Evolutionary conservation across 495 filamentous ascomycete genomes (phyloP), one percentile per base, ranked within the genome.

Genomic region (Penicillium flavigenum): DNA sequence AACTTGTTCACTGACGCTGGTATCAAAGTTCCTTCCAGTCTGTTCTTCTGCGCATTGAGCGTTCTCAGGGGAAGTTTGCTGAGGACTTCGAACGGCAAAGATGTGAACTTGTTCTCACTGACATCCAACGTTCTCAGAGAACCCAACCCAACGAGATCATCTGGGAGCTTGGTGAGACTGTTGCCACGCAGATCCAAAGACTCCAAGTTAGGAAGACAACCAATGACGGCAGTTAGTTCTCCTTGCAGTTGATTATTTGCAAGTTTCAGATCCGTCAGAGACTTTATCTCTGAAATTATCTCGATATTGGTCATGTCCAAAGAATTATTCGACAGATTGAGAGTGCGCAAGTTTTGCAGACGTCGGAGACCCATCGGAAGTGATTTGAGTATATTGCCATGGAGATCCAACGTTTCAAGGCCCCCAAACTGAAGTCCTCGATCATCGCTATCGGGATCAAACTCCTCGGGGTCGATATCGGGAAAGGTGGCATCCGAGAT

Each of bases 321-420:
- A 39, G 84, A 81, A 69, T 98, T 98, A 58, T 88, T 85, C 1
- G 92, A 89, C 58, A 99, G 71, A 63, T 97, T 97, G 24, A 99
- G 79, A 9, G 81, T 84, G 10, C 88, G 91, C 45, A 99, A 75
- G 54, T 83, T 72, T 41, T 85, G 76, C 38, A 97, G 77, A 46
- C 88, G 79, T 61, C 88, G 78, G 51, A 98, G 66, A 1, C 93
- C 92, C 60, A 85, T 69, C 0, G 95, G 94, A 17, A 98, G 65
- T 9, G 79, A 68, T 24, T 76, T 76, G 17, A 99, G 75, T 50
- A 83, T 68, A 68, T 99, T 99, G 22, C 88, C 87, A 71, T 96
- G 89, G 50, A 98, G 71, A 66, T 99, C 94, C 9, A 98, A 68
- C 5, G 79, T 79, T 64, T 96, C 90, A 17, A 98, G 63, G 2